A percentile compares a stretch with the other conserved stretches of the same genome.
Conservation (phyloP, 2,329 filamentous ascomycete species). For the Venturia pyrina region DNA sequence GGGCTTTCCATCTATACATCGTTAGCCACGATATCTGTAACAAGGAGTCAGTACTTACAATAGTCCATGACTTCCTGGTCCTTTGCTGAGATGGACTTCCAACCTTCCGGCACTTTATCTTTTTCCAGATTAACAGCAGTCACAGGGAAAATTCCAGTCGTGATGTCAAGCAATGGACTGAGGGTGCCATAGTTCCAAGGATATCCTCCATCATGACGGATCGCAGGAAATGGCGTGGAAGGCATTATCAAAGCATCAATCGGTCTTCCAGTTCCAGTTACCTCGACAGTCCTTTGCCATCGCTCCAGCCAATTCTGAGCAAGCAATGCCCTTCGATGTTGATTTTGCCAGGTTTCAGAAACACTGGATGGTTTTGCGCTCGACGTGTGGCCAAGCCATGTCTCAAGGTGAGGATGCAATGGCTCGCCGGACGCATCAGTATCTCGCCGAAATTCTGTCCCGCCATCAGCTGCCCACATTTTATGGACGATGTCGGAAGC, state of each 20-base stretch:
- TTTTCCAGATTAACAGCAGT: slow-evolving; percentile 18
- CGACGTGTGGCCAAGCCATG: slow-evolving; percentile 15
- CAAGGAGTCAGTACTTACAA: background rate
- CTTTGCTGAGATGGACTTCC: slow-evolving; percentile 12
- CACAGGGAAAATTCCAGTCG: slow-evolving; percentile 19
- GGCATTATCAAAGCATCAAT: slow-evolving; percentile 14
- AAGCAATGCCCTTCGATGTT: slow-evolving; percentile 16
- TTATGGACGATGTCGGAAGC: slow-evolving; percentile 15
- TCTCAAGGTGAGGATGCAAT: slow-evolving; percentile 16
- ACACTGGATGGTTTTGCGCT: background rate
- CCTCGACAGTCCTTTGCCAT: slow-evolving; percentile 17
- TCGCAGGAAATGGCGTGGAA: slow-evolving; percentile 9
- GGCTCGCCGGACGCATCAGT: slow-evolving; percentile 18
- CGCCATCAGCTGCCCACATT: slow-evolving; percentile 17
- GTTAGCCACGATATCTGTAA: background rate
- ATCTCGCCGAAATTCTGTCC: slow-evolving; percentile 17
- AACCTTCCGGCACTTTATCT: slow-evolving; percentile 17
- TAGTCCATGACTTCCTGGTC: slow-evolving; percentile 11
- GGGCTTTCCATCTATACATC: slow-evolving; percentile 15
- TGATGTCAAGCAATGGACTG: slow-evolving; percentile 15
- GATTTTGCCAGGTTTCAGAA: slow-evolving; percentile 15
- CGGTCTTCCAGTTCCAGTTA: slow-evolving; percentile 13
- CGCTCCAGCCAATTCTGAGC: slow-evolving; percentile 17
- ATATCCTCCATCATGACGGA: slow-evolving; percentile 8
- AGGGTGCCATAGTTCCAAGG: slow-evolving; percentile 9